A percentile compares a stretch with the other conserved stretches of the same genome.
Conservation (phyloP, 768 basidiomycete species). For the Pleurotus citrinopileatus region DNA sequence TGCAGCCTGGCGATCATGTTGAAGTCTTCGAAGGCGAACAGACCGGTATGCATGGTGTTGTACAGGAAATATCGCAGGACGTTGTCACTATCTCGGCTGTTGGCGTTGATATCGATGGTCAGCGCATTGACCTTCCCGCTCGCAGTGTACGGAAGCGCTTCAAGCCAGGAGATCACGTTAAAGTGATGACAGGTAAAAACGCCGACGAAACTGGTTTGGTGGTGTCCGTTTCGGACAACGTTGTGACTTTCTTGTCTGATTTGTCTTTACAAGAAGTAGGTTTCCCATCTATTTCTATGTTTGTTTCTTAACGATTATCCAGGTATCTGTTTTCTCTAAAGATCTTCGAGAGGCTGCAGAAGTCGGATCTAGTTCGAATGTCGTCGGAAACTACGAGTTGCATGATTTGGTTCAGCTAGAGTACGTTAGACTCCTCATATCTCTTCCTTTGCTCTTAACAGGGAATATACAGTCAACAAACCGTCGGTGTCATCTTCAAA, state of each 20-base stretch:
- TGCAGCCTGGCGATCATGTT: constrained; percentile 97
- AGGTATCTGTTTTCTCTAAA: constrained; percentile 97
- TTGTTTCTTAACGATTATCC: constrained; percentile 12
- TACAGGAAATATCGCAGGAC: constrained; percentile 86
- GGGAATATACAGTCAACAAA: constrained; percentile 62
- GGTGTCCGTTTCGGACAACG: constrained; percentile 84
- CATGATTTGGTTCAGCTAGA: constrained; percentile 97
- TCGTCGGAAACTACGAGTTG: constrained; percentile 90
- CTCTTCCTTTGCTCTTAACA: constrained; percentile 8
- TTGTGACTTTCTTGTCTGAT: constrained; percentile 96
- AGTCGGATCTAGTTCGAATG: constrained; percentile 87
- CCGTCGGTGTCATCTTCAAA: constrained; percentile 96
- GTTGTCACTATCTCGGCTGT: constrained; percentile 81
- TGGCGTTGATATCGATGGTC: constrained; percentile 81
- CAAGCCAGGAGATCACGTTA: constrained; percentile 97
- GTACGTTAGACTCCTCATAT: constrained; percentile 44
- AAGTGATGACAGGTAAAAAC: constrained; percentile 95
- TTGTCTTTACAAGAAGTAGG: constrained; percentile 93
- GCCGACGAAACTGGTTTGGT: constrained; percentile 95
- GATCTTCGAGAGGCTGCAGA: constrained; percentile 97
- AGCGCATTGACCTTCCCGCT: constrained; percentile 83
- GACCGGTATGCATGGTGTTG: constrained; percentile 86
- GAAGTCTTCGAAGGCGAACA: constrained; percentile 98
- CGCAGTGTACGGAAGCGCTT: constrained; percentile 92
- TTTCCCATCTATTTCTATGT: not conserved